Percentiles rank a stretch among this genome's conserved stretches.
Evolutionary conservation across 805 yeast species (phyloP).

Genomic region (Monosporozyma servazzii): DNA sequence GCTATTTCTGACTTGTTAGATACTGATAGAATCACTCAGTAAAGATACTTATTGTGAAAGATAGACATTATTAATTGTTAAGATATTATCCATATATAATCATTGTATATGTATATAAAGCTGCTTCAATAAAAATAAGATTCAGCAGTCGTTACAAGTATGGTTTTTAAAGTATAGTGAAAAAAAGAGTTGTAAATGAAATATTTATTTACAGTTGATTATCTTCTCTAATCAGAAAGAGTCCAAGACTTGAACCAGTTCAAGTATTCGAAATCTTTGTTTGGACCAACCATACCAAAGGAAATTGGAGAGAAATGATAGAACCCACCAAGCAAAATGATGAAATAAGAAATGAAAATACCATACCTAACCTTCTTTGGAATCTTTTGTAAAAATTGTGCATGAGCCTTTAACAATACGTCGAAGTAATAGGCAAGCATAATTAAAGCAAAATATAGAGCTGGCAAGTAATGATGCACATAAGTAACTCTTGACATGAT

Average conservation of each 20-base stretch:
- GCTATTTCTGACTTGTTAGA: constrained; percentile 22
- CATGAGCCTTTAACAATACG: constrained; percentile 24
- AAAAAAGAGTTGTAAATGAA: background rate
- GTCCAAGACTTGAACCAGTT: constrained; percentile 43
- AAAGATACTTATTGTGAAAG: background rate
- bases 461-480: constrained; percentile 94
- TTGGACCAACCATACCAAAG: constrained; percentile 54
- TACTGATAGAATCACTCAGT: constrained; percentile 29
- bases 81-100: background rate
- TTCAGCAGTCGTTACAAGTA: background rate
- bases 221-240: constrained; percentile 20
- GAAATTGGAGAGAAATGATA: constrained; percentile 54
- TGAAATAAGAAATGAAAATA: constrained; percentile 34
- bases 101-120: background rate
- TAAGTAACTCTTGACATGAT: constrained; percentile 95
- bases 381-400: constrained; percentile 1
- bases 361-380: constrained; percentile 29
- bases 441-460: constrained; percentile 73
- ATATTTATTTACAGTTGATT: background rate
- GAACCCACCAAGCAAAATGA: constrained; percentile 43
- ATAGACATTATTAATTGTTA: background rate
- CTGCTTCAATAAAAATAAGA: background rate
- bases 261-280: constrained; percentile 34
- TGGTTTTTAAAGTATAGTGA: background rate
- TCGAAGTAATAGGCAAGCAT: constrained; percentile 50